Conservation (phyloP, 805 yeast species). For the Hanseniaspora osmophila region DNA sequence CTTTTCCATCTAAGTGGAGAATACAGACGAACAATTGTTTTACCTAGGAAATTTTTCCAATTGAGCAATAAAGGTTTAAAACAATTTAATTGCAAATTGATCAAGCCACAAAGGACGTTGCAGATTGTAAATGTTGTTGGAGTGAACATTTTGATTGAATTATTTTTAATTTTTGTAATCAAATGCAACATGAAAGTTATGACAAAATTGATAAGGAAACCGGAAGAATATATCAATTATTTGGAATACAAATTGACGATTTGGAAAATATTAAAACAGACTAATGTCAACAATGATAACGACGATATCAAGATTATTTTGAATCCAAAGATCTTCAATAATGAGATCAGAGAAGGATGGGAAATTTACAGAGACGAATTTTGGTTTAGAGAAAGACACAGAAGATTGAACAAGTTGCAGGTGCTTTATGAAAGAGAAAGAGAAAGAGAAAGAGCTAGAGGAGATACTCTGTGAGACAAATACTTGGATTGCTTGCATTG, state of each 20-base stretch:
- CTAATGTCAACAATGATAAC: conserved; percentile 4
- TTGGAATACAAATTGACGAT: conserved; percentile 5
- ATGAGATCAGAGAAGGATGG: conserved; percentile 86
- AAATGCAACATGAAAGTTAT: conserved; percentile 18
- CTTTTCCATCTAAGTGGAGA: conserved; percentile 82
- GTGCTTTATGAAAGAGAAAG: conserved; percentile 3
- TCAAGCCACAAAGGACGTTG: conserved; percentile 33
- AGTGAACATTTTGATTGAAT: background rate
- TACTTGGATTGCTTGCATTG: too few species aligned
- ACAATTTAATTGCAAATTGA: conserved; percentile 65
- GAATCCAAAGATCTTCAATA: conserved; percentile 66
- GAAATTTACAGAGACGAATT: conserved; percentile 85
- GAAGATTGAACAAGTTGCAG: conserved; percentile 30
- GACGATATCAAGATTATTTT: conserved; percentile 64
- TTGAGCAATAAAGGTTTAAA: conserved; percentile 83
- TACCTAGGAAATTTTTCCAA: conserved; percentile 64
- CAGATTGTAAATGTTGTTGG: background rate
- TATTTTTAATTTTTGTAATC: conserved; percentile 11
- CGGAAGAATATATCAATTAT: background rate
- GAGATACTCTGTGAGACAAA: too few species aligned
- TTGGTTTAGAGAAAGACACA: conserved; percentile 73
- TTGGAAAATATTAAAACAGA: conserved; percentile 5
- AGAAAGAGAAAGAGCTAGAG: background rate
- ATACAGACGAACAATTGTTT: conserved; percentile 69
- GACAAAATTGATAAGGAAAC: conserved; percentile 28